Evolutionary conservation across 1,284 basidiomycete genomes (phyloP).

Genomic region (Irpex rosettiformis): DNA sequence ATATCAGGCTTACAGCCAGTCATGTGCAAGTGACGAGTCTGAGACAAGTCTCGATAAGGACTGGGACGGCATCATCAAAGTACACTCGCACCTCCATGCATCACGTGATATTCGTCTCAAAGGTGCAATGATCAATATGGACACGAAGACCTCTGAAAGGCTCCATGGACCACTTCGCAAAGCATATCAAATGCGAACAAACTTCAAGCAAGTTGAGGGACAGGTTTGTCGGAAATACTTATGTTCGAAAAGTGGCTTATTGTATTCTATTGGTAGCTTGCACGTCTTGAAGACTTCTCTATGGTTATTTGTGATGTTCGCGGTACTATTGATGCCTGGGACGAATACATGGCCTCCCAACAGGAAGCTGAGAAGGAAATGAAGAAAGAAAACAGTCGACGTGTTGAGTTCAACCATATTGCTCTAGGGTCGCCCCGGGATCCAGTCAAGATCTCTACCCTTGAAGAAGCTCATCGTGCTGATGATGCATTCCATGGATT

Average conservation of each 20-base stretch:
- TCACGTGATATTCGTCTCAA: slow-evolving; percentile 23
- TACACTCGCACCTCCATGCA: slow-evolving; percentile 18
- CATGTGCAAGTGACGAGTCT: background rate
- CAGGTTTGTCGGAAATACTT: slow-evolving; percentile 18
- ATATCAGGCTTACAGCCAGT: background rate
- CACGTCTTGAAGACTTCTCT: background rate
- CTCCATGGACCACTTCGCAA: slow-evolving; percentile 24
- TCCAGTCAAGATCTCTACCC: background rate
- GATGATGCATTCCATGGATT: background rate
- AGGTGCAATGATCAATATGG: slow-evolving; percentile 19
- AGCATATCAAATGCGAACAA: slow-evolving; percentile 24
- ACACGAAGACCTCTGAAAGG: slow-evolving; percentile 25
- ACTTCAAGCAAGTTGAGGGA: slow-evolving; percentile 27
- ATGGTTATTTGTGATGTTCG: background rate
- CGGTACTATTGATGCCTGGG: background rate
- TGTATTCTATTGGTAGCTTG: background rate
- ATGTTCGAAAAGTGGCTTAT: background rate
- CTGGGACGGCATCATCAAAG: slow-evolving; percentile 24
- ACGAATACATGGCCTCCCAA: background rate
- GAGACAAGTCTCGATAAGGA: slow-evolving; percentile 15
- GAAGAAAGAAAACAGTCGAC: background rate
- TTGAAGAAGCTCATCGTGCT: background rate
- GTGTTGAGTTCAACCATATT: background rate
- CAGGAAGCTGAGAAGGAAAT: background rate
- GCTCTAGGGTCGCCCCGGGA: background rate